Conservation (phyloP, 2,329 filamentous ascomycete genomes). For the Zymoseptoria passerinii region DNA sequence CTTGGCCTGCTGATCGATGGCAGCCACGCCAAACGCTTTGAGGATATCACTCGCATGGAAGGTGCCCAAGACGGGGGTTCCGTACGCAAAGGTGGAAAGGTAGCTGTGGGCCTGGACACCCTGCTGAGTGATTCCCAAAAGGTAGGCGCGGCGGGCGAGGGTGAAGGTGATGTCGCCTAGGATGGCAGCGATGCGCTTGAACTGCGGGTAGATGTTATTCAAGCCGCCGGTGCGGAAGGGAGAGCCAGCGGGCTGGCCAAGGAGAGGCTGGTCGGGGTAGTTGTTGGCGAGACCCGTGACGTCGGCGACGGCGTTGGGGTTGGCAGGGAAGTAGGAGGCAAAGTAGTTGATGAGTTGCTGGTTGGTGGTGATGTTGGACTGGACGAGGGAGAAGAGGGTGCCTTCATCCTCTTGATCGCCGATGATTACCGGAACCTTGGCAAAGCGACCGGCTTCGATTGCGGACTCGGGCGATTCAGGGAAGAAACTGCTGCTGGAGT, state of each 20-base stretch:
- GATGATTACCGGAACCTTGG: slow-evolving; percentile 50
- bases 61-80: slow-evolving; percentile 64
- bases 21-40: slow-evolving; percentile 60
- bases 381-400: slow-evolving; percentile 54
- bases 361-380: slow-evolving; percentile 57
- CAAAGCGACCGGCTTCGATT: slow-evolving; percentile 45
- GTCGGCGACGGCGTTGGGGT: slow-evolving; percentile 32
- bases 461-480: slow-evolving; percentile 55
- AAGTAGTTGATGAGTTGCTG: slow-evolving; percentile 56
- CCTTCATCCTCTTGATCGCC: slow-evolving; percentile 75
- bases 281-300: slow-evolving; percentile 51
- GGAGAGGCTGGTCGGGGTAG: slow-evolving; percentile 48
- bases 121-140: slow-evolving; percentile 47
- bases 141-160: slow-evolving; percentile 57
- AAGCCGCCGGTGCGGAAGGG: slow-evolving; percentile 61
- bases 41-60: slow-evolving; percentile 62
- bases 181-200: slow-evolving; percentile 67
- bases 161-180: slow-evolving; percentile 68
- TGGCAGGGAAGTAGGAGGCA: slow-evolving; percentile 44
- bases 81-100: slow-evolving; percentile 62
- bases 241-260: slow-evolving; percentile 50
- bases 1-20: slow-evolving; percentile 42
- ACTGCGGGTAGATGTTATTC: slow-evolving; percentile 66
- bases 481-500: slow-evolving; percentile 44
- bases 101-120: slow-evolving; percentile 62